Evolutionary conservation across 306 rosid species (phyloP).

Genomic region (peach (Prunus persica)): DNA sequence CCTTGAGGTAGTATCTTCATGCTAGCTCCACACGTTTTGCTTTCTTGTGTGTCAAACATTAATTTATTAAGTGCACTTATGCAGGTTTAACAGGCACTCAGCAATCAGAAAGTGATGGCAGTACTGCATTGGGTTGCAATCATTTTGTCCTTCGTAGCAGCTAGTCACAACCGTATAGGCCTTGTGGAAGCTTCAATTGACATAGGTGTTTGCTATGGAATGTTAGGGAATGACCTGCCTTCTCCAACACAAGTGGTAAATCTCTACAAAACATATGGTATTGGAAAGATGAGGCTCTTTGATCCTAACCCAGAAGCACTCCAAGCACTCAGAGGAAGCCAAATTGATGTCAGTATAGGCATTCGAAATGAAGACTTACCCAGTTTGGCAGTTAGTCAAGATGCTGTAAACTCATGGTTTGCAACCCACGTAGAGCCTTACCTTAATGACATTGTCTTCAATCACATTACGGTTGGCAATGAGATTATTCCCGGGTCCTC

Average conservation of each 20-base stretch:
- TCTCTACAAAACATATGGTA: constrained; percentile 15
- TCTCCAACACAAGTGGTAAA: constrained; percentile 12
- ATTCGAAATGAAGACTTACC: constrained; percentile 4
- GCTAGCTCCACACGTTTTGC: constrained; percentile 27
- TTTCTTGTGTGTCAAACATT: constrained; percentile 2
- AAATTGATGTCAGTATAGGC: constrained; percentile 11
- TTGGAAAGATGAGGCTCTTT: constrained; percentile 27
- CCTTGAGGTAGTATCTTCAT: background rate
- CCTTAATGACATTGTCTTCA: constrained; percentile 8
- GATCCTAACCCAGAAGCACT: constrained; percentile 18
- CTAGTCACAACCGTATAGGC: background rate
- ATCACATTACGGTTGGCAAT: constrained; percentile 26
- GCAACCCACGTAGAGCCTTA: constrained; percentile 18
- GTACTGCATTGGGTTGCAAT: background rate
- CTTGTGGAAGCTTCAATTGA: background rate
- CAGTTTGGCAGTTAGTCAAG: constrained; percentile 12
- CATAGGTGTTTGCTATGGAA: constrained; percentile 20
- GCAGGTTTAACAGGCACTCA: background rate
- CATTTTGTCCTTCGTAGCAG: background rate
- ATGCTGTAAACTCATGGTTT: constrained; percentile 25
- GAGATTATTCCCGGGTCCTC: constrained; percentile 23
- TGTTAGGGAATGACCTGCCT: constrained; percentile 25
- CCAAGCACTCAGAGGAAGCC: constrained; percentile 16
- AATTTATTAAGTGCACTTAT: too few species aligned
- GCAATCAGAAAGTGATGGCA: background rate